Evolutionary conservation across 192 early-diverging fungal genomes (phyloP).

Genomic region (Phlyctochytrium bullatum): DNA sequence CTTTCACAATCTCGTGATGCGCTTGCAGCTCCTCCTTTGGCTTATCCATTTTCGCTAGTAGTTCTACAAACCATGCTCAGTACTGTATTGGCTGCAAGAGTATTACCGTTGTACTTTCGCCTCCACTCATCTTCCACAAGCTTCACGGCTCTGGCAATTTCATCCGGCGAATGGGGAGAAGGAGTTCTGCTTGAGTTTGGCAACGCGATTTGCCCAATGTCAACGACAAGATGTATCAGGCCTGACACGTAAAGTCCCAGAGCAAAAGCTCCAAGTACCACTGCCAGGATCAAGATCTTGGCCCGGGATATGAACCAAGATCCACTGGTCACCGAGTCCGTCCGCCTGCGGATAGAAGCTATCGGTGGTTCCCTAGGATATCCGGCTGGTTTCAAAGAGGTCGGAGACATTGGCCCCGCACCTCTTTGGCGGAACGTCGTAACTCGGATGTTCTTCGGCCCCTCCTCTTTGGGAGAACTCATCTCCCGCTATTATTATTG

Average conservation of each 20-base stretch:
- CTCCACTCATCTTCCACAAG: background rate
- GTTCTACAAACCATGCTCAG: no score
- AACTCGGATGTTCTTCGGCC: no score
- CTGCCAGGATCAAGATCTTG: background rate
- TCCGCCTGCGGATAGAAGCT: background rate
- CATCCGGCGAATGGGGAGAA: background rate
- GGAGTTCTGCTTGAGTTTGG: background rate
- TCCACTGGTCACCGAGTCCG: background rate
- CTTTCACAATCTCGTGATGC: background rate
- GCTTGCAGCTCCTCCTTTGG: background rate
- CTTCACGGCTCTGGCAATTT: slow-evolving; percentile 5
- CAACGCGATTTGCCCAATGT: background rate
- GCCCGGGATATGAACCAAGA: background rate
- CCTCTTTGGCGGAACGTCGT: background rate
- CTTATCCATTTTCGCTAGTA: no score
- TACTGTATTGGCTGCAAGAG: no score
- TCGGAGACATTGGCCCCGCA: background rate
- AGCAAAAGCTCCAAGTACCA: background rate
- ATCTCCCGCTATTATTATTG: no score
- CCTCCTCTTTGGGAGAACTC: no score
- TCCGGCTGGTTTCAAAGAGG: background rate
- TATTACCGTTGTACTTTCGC: background rate
- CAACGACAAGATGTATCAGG: background rate
- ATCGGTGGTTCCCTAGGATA: background rate
- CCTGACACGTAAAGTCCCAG: background rate